Conservation (phyloP, 768 basidiomycete genomes). For the Tulasnella sp. region DNA sequence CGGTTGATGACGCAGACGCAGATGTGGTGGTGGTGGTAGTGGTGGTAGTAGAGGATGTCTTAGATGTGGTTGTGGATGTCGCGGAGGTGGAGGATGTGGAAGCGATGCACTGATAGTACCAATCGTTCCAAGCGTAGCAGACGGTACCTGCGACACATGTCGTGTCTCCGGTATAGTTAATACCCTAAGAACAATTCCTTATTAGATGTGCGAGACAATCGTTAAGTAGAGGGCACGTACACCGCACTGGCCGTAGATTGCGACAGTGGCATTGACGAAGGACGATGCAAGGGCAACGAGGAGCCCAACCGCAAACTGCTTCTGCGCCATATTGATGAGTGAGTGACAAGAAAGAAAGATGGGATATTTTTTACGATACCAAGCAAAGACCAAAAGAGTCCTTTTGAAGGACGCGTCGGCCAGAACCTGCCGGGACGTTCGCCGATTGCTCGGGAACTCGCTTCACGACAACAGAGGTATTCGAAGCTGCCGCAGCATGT, state of each 20-base stretch:
- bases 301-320: background rate
- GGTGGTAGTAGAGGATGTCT: background rate
- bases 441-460: background rate
- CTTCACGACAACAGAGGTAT: background rate
- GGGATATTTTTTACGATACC: background rate
- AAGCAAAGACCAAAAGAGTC: background rate
- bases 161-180: background rate
- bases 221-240: background rate
- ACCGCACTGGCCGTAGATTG: slow-evolving; percentile 2
- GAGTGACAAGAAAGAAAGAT: background rate
- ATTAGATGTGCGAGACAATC: too few species aligned
- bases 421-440: background rate
- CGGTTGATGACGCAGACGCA: slow-evolving; percentile 1
- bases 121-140: background rate
- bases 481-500: background rate
- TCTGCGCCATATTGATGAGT: background rate
- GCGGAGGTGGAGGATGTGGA: background rate
- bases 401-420: background rate
- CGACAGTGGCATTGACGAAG: background rate
- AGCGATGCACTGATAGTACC: background rate
- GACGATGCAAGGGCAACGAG: background rate
- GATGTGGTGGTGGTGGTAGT: slow-evolving; percentile 12
- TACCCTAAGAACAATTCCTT: background rate
- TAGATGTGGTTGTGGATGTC: background rate
- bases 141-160: background rate